Conservation (phyloP, 2,329 filamentous ascomycete species). For the Penicillium fuscoglaucum region DNA sequence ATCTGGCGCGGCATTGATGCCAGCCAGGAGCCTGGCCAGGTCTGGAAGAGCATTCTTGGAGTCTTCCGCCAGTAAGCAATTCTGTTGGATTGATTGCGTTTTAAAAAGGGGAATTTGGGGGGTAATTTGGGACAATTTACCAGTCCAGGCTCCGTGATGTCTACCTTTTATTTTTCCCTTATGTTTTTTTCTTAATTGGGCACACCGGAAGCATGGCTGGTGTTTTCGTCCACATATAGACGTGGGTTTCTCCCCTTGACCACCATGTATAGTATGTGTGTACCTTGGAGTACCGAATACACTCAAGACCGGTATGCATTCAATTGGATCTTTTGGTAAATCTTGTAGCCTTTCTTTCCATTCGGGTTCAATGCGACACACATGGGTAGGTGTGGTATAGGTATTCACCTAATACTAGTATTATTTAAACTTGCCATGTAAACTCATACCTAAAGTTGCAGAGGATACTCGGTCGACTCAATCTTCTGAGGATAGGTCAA, state of each 20-base stretch:
- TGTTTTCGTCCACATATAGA: constrained; percentile 26
- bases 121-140: constrained; percentile 12
- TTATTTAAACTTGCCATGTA: neutral
- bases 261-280: constrained; percentile 38
- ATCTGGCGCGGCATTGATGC: constrained; percentile 97
- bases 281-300: constrained; percentile 22
- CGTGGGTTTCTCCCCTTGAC: constrained; percentile 19
- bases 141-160: constrained; percentile 15
- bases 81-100: constrained; percentile 44
- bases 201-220: constrained; percentile 18
- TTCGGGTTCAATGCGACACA: neutral
- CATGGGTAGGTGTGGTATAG: neutral
- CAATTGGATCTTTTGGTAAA: constrained; percentile 3
- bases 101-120: constrained; percentile 48
- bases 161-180: constrained; percentile 22
- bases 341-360: neutral
- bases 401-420: neutral
- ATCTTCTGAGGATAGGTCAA: constrained; percentile 66
- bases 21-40: constrained; percentile 90
- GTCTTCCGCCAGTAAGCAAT: constrained; percentile 67
- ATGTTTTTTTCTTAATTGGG: constrained; percentile 21
- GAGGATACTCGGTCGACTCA: constrained; percentile 59
- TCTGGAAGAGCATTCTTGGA: constrained; percentile 89
- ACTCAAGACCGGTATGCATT: constrained; percentile 15
- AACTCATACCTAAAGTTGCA: constrained; percentile 37